Conservation (phyloP, 2,329 filamentous ascomycete genomes). For the Hirsutella minnesotensis region DNA sequence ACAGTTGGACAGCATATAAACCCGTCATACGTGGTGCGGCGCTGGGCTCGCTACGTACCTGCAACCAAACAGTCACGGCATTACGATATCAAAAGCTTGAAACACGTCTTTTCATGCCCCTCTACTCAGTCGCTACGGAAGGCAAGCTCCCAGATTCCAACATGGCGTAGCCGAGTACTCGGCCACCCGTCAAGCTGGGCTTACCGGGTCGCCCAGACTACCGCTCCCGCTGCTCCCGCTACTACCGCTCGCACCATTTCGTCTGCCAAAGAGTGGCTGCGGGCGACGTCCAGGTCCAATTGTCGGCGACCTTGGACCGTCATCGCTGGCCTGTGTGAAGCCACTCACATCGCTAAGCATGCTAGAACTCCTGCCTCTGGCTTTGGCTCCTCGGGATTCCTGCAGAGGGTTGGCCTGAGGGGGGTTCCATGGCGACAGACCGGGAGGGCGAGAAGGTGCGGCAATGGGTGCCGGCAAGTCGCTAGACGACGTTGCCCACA, state of each 20-base stretch:
- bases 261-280: slow-evolving; percentile 2
- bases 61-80: not conserved
- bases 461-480: slow-evolving; percentile 20
- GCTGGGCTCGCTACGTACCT: not conserved
- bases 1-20: no score
- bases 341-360: slow-evolving; percentile 59
- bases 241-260: slow-evolving; percentile 21
- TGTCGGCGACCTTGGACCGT: slow-evolving; percentile 24
- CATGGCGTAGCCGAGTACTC: no score
- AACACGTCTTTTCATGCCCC: not conserved
- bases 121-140: not conserved
- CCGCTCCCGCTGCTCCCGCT: slow-evolving; percentile 35
- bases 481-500: slow-evolving; percentile 23
- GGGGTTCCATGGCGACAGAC: slow-evolving; percentile 21
- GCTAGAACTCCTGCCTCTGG: slow-evolving; percentile 48
- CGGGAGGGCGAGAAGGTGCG: slow-evolving; percentile 16
- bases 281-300: slow-evolving; percentile 1
- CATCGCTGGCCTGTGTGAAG: slow-evolving; percentile 50
- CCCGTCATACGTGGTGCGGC: no score
- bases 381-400: slow-evolving; percentile 25
- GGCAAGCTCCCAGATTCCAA: not conserved
- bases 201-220: slow-evolving; percentile 40
- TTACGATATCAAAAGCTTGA: not conserved
- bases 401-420: slow-evolving; percentile 25
- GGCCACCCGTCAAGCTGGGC: slow-evolving; percentile 22